phyloP scores from a whole-genome alignment of 345 rosid genomes.

The Lagerstroemia speciosa region DNA sequence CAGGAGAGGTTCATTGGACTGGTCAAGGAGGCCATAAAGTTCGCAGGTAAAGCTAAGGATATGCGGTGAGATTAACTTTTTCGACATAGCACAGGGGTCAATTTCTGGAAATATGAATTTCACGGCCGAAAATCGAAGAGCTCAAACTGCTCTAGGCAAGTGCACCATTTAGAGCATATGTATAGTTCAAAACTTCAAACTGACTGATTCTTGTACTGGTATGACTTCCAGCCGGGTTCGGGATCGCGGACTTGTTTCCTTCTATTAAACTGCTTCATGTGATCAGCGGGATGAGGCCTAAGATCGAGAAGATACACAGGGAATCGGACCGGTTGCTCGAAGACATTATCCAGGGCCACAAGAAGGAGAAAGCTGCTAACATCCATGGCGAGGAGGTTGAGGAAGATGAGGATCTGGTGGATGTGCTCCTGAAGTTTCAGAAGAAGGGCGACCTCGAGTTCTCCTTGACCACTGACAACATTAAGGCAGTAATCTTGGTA shows the following conservation, averaged over 20 bases:
- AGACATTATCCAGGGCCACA: conserved; percentile 14
- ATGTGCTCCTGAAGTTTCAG: conserved; percentile 12
- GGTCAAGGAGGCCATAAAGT: conserved; percentile 1
- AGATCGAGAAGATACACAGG: conserved; percentile 7
- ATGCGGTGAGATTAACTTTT: too few relatives aligned
- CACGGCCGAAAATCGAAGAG: too few relatives aligned
- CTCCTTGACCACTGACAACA: conserved; percentile 10
- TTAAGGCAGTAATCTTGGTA: conserved; percentile 29
- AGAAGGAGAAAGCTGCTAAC: not conserved
- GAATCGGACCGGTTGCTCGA: conserved; percentile 9
- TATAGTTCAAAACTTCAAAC: too few relatives aligned
- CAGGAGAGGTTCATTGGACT: conserved; percentile 12
- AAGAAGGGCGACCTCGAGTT: conserved; percentile 5
- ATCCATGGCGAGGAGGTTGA: not conserved
- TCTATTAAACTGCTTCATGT: conserved; percentile 9
- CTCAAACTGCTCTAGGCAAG: too few relatives aligned
- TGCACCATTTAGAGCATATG: too few relatives aligned
- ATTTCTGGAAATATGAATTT: too few relatives aligned
- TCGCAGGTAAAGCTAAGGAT: too few relatives aligned
- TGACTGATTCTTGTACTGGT: too few relatives aligned
- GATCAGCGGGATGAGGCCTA: conserved; percentile 7
- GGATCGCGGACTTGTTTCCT: conserved; percentile 16
- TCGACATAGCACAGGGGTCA: too few relatives aligned
- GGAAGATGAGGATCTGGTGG: conserved; percentile 15
- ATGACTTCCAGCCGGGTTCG: conserved; percentile 4